Evolutionary conservation across 1,139 yeast genomes (phyloP), one percentile per base, ranked within the genome.

Genomic region (Spathaspora sp.): DNA sequence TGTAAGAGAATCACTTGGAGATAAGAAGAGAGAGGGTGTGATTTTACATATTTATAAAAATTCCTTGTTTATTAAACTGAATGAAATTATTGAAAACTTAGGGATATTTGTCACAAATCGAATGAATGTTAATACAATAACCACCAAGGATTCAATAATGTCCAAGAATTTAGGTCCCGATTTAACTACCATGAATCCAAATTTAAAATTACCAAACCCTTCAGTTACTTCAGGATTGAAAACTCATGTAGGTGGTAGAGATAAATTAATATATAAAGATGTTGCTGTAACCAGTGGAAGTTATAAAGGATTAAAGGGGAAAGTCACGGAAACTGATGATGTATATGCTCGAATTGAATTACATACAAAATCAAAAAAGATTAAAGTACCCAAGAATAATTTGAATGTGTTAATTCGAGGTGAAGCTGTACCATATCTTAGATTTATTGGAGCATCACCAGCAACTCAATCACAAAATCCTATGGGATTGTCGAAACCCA

Each of bases 241-340:
- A 26, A 70, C 81, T 37, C 71, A 76, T 53, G 75, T 68, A 44
- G 82, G 84, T 47, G 97, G 95, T 18, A 83, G 93, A 58, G 97
- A 90, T 63, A 80, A 82, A 44, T 81, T 93, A 37, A 60, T 91
- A 37, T 87, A 89, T 54, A 89, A 89, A 61, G 86, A 88, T 49
- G 97, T 93, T 26, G 82, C 91, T 50, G 87, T 95, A 43, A 83
- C 89, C 29, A 83, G 87, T 57, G 97, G 98, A 6, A 91, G 91
- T 52, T 89, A 91, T 67, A 95, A 93, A 69, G 98, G 99, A 38
- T 81, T 90, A 56, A 84, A 86, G 73, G 99, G 99, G 61, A 87
- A 89, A 55, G 90, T 95, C 38, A 87, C 88, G 52, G 98, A 93
- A 61, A 89, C 96, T 11, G 95, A 90, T 56, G 99, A 95, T 51